Base-by-base conservation (phyloP, 495 filamentous ascomycete species). In the Xylaria intraflava region DNA sequence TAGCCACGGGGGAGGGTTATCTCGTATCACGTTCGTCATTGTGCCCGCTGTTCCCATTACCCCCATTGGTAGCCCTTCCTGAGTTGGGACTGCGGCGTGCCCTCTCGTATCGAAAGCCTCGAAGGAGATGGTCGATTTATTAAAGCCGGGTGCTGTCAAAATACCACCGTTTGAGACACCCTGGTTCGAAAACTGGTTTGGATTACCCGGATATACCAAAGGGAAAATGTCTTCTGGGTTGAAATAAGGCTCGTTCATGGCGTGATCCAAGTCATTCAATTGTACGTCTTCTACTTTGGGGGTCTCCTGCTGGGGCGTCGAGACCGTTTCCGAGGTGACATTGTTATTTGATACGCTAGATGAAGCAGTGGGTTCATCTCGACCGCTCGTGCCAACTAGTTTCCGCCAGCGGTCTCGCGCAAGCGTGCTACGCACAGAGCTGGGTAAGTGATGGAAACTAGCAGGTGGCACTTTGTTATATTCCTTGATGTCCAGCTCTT, bases 331-430 rank as follows among this genome's bases (percentile, higher is more conserved):
- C 5, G 68, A 49, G 12, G 27, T 27, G 7, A 44, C 12, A 6
- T 23, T 40, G 16, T 44, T 24, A 27, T 16, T 33, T 22, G n/a
- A 49, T 16, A 29, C 10, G 24, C 35, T 19, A 16, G 16, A 22
- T 36, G 7, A 20, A 17, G 16, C 20, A 14, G 6, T 16, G 1
- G 56, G 51, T 26, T 47, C 53, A 40, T 61, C 53, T 9, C 51
- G 56, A 5, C 45, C 39, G 19, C 67, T 69, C n/a, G 69, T 58
- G n/a, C 71, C 68, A 35, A 76, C 67, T 1, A 75, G 62, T 45
- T 73, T 72, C 24, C 72, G 66, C 74, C 75, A 77, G 6, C 66
- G 66, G 1, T 75, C 67, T 17, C 65, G 69, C 4, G 71, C 69
- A 26, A 69, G 48, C 1, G 60, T 55, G 26, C 59, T 62, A 29